These are phyloP conservation scores for Talaromyces borbonicus DNA, from an alignment of 495 filamentous ascomycete species.

Conservation along the genomic window DNA sequence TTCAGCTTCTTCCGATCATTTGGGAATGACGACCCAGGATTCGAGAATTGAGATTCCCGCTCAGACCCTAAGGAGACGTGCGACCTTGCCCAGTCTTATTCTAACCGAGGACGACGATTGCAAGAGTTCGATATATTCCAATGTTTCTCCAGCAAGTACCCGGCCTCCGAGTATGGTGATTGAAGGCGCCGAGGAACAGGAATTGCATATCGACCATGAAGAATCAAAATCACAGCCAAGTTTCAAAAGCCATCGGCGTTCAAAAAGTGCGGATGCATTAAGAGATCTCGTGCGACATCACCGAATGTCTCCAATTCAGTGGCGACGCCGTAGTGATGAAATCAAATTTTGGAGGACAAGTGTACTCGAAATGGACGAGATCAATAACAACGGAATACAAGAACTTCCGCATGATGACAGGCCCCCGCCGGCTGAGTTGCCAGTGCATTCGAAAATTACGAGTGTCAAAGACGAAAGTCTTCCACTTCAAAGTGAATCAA, in stretches of 20 bases:
- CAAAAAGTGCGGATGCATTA: constrained; percentile 20
- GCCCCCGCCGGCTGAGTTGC: neutral
- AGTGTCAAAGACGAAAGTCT: neutral
- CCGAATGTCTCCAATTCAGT: constrained; percentile 26
- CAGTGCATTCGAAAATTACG: neutral
- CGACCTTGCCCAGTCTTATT: constrained; percentile 35
- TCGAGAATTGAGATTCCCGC: neutral
- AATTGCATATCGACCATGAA: neutral
- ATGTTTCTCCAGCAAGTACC: constrained; percentile 17
- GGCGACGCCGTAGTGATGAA: constrained; percentile 24
- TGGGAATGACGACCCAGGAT: constrained; percentile 9
- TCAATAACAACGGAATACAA: neutral
- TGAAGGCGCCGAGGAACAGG: neutral
- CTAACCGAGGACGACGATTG: constrained; percentile 32
- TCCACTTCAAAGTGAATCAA: neutral
- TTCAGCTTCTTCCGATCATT: constrained; percentile 15
- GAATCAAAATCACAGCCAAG: constrained; percentile 6
- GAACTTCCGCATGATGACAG: neutral
- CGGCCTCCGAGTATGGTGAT: neutral
- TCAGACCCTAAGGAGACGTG: constrained; percentile 19
- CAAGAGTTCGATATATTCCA: constrained; percentile 21
- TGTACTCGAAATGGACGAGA: constrained; percentile 8
- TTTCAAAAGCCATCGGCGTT: constrained; percentile 18
- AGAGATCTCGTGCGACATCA: constrained; percentile 16
- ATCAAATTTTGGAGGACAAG: constrained; percentile 21